A percentile compares a stretch with the other conserved stretches of the same genome.
phyloP scores from a whole-genome alignment of 495 filamentous ascomycete genomes.

The Penicillium nucicola region DNA sequence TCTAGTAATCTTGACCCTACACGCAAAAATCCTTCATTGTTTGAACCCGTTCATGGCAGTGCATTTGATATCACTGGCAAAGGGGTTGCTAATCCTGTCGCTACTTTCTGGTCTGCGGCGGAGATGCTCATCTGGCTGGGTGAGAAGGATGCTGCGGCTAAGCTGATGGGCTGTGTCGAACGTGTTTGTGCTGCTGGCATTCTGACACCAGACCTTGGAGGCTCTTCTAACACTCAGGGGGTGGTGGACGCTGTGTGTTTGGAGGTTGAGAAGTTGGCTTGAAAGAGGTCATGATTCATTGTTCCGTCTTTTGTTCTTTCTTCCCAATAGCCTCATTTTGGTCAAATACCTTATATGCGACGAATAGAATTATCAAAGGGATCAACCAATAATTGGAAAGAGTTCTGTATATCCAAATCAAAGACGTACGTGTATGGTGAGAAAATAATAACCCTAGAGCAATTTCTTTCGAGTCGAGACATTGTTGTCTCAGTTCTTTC shows the following conservation, averaged over 20 bases:
- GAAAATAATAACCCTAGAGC: too few relatives aligned
- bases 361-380: background rate
- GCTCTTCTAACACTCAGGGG: slow-evolving; percentile 45
- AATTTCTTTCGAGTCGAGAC: background rate
- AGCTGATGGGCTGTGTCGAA: slow-evolving; percentile 53
- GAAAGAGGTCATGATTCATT: slow-evolving; percentile 4
- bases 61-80: slow-evolving; percentile 67
- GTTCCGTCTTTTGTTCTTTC: background rate
- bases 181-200: slow-evolving; percentile 49
- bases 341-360: background rate
- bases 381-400: background rate
- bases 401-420: background rate
- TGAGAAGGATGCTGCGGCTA: slow-evolving; percentile 46
- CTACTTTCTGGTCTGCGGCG: slow-evolving; percentile 59
- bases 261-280: slow-evolving; percentile 39
- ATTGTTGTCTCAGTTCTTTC: too few relatives aligned
- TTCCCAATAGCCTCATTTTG: background rate
- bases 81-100: slow-evolving; percentile 62
- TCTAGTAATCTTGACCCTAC: slow-evolving; percentile 58
- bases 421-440: too few relatives aligned
- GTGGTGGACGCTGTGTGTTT: slow-evolving; percentile 54
- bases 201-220: slow-evolving; percentile 56
- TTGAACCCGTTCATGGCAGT: slow-evolving; percentile 60
- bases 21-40: slow-evolving; percentile 52
- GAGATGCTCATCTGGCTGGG: slow-evolving; percentile 65